Evolutionary conservation across 2,329 filamentous ascomycete genomes (phyloP).

Genomic region (Pseudocercospora macadamiae): DNA sequence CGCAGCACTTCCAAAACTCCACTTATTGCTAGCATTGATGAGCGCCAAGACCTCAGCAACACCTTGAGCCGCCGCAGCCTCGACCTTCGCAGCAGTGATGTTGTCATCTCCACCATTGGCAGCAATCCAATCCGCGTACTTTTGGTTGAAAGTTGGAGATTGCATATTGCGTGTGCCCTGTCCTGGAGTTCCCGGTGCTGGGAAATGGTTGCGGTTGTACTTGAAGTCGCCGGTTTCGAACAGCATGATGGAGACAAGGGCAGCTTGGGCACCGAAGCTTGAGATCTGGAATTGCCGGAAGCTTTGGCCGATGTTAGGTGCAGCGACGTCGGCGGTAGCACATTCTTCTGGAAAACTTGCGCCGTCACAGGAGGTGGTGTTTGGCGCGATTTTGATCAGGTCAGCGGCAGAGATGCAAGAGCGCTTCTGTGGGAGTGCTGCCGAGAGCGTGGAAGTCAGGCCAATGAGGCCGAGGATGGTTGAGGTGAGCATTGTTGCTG

Average conservation of each 20-base stretch:
- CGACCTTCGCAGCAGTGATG: conserved; percentile 12
- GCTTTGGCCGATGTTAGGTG: conserved; percentile 57
- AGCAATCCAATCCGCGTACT: conserved; percentile 57
- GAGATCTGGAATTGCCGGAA: conserved; percentile 63
- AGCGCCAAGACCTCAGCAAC: conserved; percentile 54
- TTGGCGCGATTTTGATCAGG: conserved; percentile 61
- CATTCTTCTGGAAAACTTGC: conserved; percentile 60
- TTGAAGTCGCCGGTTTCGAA: conserved; percentile 70
- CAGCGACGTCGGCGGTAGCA: conserved; percentile 65
- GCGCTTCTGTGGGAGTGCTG: conserved; percentile 3
- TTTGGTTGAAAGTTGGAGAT: conserved; percentile 55
- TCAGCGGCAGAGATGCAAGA: conserved; percentile 41
- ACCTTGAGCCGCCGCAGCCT: conserved; percentile 36
- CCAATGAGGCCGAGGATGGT: conserved; percentile 4
- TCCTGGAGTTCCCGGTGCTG: conserved; percentile 57
- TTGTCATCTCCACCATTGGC: conserved; percentile 34
- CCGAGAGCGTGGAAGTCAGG: conserved; percentile 5
- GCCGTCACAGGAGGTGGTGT: conserved; percentile 56
- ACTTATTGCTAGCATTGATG: conserved; percentile 51
- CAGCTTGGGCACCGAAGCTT: conserved; percentile 64
- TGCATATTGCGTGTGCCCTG: conserved; percentile 75
- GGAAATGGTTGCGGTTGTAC: conserved; percentile 70
- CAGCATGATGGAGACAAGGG: conserved; percentile 69
- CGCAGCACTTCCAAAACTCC: conserved; percentile 61
- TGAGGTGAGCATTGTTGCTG: conserved; percentile 11